Conservation (phyloP, 129 eudicot species). For the Arctium minus region DNA sequence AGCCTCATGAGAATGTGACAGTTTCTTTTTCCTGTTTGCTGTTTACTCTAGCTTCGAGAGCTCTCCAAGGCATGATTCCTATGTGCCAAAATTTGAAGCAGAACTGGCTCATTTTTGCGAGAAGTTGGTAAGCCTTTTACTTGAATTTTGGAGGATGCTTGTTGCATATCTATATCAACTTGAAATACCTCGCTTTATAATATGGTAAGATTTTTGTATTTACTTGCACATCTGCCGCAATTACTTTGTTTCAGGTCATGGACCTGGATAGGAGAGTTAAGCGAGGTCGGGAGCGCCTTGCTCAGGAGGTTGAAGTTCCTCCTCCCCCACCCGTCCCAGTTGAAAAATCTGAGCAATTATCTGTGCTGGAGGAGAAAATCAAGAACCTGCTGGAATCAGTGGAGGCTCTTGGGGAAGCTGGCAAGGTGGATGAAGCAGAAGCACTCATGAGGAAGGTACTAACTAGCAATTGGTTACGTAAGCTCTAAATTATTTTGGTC, state of each 20-base stretch:
- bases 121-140: conserved; percentile 64
- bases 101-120: conserved; percentile 95
- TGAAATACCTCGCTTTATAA: background rate
- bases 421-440: conserved; percentile 98
- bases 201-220: background rate
- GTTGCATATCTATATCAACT: conserved; percentile 1
- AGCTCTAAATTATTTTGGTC: background rate
- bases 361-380: conserved; percentile 87
- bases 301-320: conserved; percentile 75
- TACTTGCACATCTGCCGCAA: background rate
- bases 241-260: conserved; percentile 49
- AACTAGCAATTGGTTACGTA: conserved; percentile 1
- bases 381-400: conserved; percentile 91
- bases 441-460: conserved; percentile 98
- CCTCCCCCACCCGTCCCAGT: conserved; percentile 79
- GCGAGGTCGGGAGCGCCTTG: conserved; percentile 98
- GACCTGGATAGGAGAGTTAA: conserved; percentile 90
- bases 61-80: conserved; percentile 92
- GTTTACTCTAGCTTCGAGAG: conserved; percentile 67
- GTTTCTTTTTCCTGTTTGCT: background rate
- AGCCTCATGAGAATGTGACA: background rate
- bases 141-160: background rate
- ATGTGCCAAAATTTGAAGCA: conserved; percentile 93
- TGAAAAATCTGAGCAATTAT: conserved; percentile 87
- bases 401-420: conserved; percentile 98